Evolutionary conservation across 352 stramenopile genomes (phyloP).

Genomic region (Pythium aristosporum): DNA sequence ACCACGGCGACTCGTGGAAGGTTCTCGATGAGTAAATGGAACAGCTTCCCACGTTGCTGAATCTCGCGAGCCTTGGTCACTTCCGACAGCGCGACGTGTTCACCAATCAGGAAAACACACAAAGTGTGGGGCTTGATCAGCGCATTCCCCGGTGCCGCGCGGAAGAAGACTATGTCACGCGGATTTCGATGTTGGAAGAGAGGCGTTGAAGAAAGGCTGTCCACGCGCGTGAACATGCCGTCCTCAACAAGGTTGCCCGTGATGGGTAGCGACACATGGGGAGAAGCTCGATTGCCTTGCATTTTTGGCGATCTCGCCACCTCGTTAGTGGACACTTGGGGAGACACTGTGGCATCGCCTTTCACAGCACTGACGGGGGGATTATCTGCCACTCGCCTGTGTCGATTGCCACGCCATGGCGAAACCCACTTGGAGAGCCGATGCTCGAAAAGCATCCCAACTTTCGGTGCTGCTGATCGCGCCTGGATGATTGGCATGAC

Average conservation of each 20-base stretch:
- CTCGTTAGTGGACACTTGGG: not conserved
- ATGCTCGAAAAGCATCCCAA: constrained; percentile 11
- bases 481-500: constrained; percentile 59
- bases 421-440: constrained; percentile 23
- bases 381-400: constrained; percentile 20
- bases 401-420: constrained; percentile 9
- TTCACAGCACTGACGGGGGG: not conserved
- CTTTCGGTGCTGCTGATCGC: constrained; percentile 26
- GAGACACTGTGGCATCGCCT: constrained; percentile 18
- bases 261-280: not conserved
- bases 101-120: constrained; percentile 56
- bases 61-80: constrained; percentile 47
- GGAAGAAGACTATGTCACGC: constrained; percentile 74
- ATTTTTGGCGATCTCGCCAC: not conserved
- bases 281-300: not conserved
- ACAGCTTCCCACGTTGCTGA: constrained; percentile 62
- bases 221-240: constrained; percentile 47
- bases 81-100: constrained; percentile 55
- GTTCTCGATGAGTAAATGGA: constrained; percentile 77
- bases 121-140: constrained; percentile 61
- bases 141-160: constrained; percentile 54
- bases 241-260: constrained; percentile 30
- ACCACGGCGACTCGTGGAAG: constrained; percentile 53
- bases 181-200: constrained; percentile 52
- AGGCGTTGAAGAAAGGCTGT: constrained; percentile 46